Conservation (phyloP, 163 green algal species). For the Prototheca cutis region DNA sequence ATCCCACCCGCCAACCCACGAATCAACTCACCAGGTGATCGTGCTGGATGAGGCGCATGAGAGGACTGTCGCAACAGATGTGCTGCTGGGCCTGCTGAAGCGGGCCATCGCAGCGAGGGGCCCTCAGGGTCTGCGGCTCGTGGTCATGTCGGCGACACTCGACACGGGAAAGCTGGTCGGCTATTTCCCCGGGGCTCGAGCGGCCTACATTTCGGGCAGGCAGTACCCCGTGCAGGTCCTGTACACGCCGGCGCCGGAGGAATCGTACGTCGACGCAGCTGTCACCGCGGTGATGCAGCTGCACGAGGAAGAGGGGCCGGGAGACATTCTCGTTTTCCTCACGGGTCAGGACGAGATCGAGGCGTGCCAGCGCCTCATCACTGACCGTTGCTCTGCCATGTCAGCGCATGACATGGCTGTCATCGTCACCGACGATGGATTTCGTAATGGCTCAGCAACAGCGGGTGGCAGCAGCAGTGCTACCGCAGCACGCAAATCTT, state of each 20-base stretch:
- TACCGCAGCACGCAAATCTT: neutral
- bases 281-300: slow-evolving; percentile 68
- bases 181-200: slow-evolving; percentile 56
- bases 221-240: slow-evolving; percentile 65
- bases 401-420: neutral
- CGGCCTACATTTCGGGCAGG: slow-evolving; percentile 59
- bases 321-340: slow-evolving; percentile 89
- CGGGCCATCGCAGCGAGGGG: slow-evolving; percentile 3
- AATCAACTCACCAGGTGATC: slow-evolving; percentile 35
- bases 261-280: slow-evolving; percentile 82
- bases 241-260: slow-evolving; percentile 61
- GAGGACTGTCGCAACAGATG: slow-evolving; percentile 77
- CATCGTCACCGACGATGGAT: neutral
- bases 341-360: slow-evolving; percentile 83
- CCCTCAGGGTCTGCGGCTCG: slow-evolving; percentile 38
- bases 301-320: slow-evolving; percentile 58
- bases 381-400: neutral
- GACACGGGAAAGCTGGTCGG: slow-evolving; percentile 57
- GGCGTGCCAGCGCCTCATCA: slow-evolving; percentile 52
- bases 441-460: too few species aligned
- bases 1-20: neutral
- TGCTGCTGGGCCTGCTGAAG: slow-evolving; percentile 84
- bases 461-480: too few species aligned
- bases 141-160: slow-evolving; percentile 88
- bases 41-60: slow-evolving; percentile 91